phyloP scores from a whole-genome alignment of 768 basidiomycete species.

The Lactarius quietus region DNA sequence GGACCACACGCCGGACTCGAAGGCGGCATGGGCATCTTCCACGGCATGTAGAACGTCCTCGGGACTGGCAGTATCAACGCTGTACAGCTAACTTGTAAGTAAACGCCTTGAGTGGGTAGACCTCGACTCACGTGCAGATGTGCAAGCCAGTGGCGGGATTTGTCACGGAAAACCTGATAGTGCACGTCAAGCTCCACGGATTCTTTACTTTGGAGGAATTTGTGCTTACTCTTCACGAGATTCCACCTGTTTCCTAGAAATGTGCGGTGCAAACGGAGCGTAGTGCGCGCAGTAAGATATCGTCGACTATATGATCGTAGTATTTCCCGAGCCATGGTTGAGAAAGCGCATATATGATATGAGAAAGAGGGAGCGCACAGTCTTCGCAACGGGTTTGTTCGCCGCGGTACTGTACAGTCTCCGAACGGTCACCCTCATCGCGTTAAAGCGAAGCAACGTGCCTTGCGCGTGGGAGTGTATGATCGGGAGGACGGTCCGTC shows the following conservation, averaged over 20 bases:
- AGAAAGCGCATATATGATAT: background rate
- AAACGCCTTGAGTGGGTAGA: background rate
- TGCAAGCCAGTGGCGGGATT: conserved; percentile 69
- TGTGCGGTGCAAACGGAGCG: conserved; percentile 13
- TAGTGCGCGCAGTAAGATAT: conserved; percentile 15
- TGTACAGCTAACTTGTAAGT: conserved; percentile 27
- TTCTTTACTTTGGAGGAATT: background rate
- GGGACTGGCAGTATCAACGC: conserved; percentile 52
- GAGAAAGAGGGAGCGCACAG: background rate
- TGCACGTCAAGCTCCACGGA: too few species aligned
- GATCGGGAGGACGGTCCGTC: background rate
- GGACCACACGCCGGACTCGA: conserved; percentile 72
- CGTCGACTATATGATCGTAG: conserved; percentile 1
- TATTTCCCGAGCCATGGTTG: background rate
- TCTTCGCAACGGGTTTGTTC: background rate
- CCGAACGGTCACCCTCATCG: conserved; percentile 11
- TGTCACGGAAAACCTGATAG: conserved; percentile 46
- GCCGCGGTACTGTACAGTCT: background rate
- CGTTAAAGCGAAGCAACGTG: background rate
- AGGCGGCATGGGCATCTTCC: conserved; percentile 51
- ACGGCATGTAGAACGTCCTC: conserved; percentile 53
- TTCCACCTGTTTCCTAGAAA: background rate
- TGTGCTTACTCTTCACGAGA: conserved; percentile 14
- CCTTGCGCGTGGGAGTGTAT: too few species aligned
- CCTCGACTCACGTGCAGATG: conserved; percentile 46